Conservation (phyloP, 169 alveolate species). For the Plasmodium vinckei region DNA sequence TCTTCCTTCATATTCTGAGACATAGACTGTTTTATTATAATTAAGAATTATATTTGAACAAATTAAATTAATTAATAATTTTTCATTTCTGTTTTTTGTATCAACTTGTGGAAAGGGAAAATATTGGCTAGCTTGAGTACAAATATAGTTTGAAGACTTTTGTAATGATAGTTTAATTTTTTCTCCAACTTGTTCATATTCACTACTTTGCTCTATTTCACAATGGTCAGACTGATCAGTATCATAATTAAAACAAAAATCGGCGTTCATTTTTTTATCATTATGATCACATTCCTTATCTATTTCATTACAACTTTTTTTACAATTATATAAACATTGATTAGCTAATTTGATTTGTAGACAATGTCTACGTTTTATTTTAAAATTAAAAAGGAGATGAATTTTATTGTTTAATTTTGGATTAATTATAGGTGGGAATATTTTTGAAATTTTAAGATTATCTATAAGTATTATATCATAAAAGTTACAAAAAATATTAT, state of each 20-base stretch:
- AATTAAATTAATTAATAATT: slow-evolving; percentile 28
- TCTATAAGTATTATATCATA: slow-evolving; percentile 50
- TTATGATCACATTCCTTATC: neutral
- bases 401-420: slow-evolving; percentile 13
- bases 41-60: neutral
- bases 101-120: neutral
- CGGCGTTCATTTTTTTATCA: neutral
- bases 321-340: neutral
- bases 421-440: slow-evolving; percentile 28
- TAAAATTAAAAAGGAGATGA: slow-evolving; percentile 30
- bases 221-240: neutral
- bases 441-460: slow-evolving; percentile 30
- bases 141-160: too few relatives aligned
- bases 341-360: neutral
- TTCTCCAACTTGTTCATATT: neutral
- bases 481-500: slow-evolving; percentile 40
- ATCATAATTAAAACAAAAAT: neutral
- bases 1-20: slow-evolving; percentile 36
- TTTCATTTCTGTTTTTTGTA: slow-evolving; percentile 10
- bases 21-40: slow-evolving; percentile 2
- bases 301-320: neutral
- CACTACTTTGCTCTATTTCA: neutral
- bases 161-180: too few relatives aligned
- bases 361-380: slow-evolving; percentile 15
- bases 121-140: too few relatives aligned